These are phyloP conservation scores for Turritis glabra DNA, from an alignment of 345 rosid genomes.

Conservation along the genomic window DNA sequence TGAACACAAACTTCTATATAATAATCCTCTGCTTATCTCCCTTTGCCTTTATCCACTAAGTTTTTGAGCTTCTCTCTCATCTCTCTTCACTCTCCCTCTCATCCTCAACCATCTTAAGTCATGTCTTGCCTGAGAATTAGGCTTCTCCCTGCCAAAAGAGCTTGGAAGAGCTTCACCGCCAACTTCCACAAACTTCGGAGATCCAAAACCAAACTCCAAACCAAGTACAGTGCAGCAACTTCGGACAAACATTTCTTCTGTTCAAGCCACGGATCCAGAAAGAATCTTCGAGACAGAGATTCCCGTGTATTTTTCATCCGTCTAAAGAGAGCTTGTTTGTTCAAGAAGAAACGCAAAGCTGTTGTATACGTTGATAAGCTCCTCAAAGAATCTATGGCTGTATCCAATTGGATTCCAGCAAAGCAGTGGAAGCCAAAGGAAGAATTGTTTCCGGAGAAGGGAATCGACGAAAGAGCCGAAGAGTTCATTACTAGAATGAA, in stretches of 20 bases:
- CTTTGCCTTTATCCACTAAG: neutral
- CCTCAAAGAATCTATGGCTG: constrained; percentile 30
- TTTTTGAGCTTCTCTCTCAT: neutral
- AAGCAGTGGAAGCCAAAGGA: constrained; percentile 36
- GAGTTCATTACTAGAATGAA: constrained; percentile 61
- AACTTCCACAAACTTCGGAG: constrained; percentile 52
- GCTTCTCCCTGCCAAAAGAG: constrained; percentile 63
- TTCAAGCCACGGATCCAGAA: neutral
- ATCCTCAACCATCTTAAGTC: neutral
- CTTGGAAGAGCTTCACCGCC: constrained; percentile 69
- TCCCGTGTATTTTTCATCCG: constrained; percentile 45
- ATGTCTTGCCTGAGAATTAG: constrained; percentile 61
- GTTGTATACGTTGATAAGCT: constrained; percentile 64
- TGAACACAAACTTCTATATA: constrained; percentile 7
- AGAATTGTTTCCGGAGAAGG: constrained; percentile 44
- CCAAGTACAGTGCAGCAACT: neutral
- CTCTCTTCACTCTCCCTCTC: neutral
- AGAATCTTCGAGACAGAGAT: constrained; percentile 1
- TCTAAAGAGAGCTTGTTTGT: constrained; percentile 20
- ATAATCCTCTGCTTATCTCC: neutral
- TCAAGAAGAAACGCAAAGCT: constrained; percentile 42
- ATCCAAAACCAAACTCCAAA: constrained; percentile 44
- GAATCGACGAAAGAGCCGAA: constrained; percentile 79
- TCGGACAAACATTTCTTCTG: neutral
- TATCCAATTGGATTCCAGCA: constrained; percentile 38